phyloP scores from a whole-genome alignment of 2,329 filamentous ascomycete genomes.

The Colletotrichum salicis region DNA sequence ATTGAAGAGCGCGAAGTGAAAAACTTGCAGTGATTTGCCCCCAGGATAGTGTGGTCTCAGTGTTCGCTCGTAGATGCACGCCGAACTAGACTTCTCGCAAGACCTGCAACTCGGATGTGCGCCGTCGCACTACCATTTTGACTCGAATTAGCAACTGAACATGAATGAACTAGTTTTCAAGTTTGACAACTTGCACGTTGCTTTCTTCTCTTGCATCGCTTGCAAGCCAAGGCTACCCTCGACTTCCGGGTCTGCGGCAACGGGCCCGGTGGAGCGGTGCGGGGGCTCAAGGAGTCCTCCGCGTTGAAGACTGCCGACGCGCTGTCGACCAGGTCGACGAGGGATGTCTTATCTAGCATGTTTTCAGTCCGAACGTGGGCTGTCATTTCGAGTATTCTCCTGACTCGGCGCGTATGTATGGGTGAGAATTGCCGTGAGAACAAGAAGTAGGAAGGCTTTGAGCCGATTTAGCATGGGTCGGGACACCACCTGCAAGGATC shows the following conservation, averaged over 20 bases:
- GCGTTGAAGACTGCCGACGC: constrained; percentile 11
- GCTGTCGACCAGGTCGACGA: not conserved
- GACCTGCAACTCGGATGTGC: constrained; percentile 40
- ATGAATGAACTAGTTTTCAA: too few relatives aligned
- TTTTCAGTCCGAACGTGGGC: not conserved
- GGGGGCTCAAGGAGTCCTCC: constrained; percentile 30
- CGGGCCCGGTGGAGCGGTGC: not conserved
- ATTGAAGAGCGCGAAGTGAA: too few relatives aligned
- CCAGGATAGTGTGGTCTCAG: constrained; percentile 42
- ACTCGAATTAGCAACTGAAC: not conserved
- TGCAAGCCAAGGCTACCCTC: constrained; percentile 40
- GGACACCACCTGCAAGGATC: not conserved
- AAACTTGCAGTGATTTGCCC: constrained; percentile 40
- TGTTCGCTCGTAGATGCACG: constrained; percentile 40
- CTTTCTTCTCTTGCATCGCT: constrained; percentile 42
- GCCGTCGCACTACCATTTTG: constrained; percentile 38
- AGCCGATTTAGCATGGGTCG: constrained; percentile 15
- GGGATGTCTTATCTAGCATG: constrained; percentile 11
- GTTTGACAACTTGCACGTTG: constrained; percentile 36
- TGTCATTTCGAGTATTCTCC: not conserved
- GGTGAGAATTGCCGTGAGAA: not conserved
- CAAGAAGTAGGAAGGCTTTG: constrained; percentile 13
- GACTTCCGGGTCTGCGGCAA: constrained; percentile 34
- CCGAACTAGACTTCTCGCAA: constrained; percentile 37
- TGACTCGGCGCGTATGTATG: not conserved